A percentile compares a stretch with the other conserved stretches of the same genome.
These are phyloP conservation scores for Phylloporus scabripes DNA, from an alignment of 768 basidiomycete genomes.

Conservation along the genomic window DNA sequence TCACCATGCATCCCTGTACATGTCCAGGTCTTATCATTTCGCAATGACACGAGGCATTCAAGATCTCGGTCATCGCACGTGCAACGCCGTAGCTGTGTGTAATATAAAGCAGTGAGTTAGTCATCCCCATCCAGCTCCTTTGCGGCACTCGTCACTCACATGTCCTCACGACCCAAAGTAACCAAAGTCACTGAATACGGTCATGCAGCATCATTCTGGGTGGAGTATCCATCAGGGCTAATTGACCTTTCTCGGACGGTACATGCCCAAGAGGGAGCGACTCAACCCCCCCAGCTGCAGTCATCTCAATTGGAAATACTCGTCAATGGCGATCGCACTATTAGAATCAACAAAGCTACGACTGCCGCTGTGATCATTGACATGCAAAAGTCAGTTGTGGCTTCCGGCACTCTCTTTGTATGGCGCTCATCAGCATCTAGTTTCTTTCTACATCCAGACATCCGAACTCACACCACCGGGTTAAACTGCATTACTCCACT, in stretches of 20 bases:
- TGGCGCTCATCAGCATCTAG: slow-evolving; percentile 26
- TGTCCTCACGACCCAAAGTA: slow-evolving; percentile 45
- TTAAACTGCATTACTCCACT: slow-evolving; percentile 54
- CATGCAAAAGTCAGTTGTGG: slow-evolving; percentile 61
- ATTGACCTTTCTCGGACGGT: slow-evolving; percentile 53
- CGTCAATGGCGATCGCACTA: slow-evolving; percentile 45
- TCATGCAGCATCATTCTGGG: slow-evolving; percentile 53
- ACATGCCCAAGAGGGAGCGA: slow-evolving; percentile 30
- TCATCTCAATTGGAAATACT: slow-evolving; percentile 47
- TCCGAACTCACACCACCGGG: slow-evolving; percentile 50
- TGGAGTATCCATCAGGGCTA: slow-evolving; percentile 61
- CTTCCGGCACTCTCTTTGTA: neutral
- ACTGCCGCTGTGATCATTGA: slow-evolving; percentile 62
- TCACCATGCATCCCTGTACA: slow-evolving; percentile 7
- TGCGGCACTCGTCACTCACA: slow-evolving; percentile 16
- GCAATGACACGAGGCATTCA: slow-evolving; percentile 3
- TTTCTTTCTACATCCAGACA: slow-evolving; percentile 60
- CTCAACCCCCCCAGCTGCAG: slow-evolving; percentile 29
- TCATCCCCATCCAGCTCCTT: neutral
- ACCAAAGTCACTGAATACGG: slow-evolving; percentile 48
- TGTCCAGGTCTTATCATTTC: slow-evolving; percentile 10
- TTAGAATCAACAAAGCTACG: slow-evolving; percentile 45
- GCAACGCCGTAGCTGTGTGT: neutral
- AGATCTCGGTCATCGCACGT: neutral
- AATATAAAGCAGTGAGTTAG: neutral